A percentile compares a stretch with the other conserved stretches of the same genome.
phyloP scores from a whole-genome alignment of 2,329 filamentous ascomycete genomes.

The Botrytis cinerea region DNA sequence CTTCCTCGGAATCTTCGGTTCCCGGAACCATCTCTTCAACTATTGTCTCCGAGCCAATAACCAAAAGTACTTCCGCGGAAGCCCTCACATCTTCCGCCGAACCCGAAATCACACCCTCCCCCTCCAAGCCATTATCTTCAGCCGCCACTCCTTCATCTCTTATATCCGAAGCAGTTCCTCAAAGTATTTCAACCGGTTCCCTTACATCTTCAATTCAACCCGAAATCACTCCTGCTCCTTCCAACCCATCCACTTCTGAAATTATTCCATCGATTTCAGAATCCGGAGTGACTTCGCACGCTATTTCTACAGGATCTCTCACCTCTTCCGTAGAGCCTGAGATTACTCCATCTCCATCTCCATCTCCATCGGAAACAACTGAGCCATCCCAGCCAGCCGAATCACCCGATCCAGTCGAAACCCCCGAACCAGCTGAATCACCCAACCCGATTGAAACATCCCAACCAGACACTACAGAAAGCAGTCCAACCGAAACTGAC shows the following conservation, averaged over 20 bases:
- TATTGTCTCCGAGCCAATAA: neutral
- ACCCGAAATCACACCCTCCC: neutral
- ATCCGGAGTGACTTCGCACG: neutral
- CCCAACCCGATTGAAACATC: neutral
- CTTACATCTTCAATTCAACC: neutral
- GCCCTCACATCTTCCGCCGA: neutral
- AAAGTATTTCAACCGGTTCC: neutral
- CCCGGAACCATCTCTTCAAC: neutral
- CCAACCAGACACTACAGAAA: neutral
- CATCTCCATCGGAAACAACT: neutral
- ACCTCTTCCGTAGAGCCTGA: neutral
- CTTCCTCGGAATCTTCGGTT: neutral
- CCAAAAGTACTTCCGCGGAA: neutral
- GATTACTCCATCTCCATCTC: neutral
- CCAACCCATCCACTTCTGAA: neutral
- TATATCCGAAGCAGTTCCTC: neutral
- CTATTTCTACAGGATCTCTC: neutral
- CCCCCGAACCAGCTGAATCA: neutral
- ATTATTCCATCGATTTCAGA: neutral
- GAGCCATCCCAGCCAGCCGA: neutral
- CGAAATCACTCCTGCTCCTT: neutral
- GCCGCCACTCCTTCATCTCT: neutral
- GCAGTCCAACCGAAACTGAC: neutral
- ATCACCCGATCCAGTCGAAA: neutral
- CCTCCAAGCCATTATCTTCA: neutral